A percentile compares a stretch with the other conserved stretches of the same genome.
Conservation (phyloP, 345 rosid species). For the Populus deltoides region DNA sequence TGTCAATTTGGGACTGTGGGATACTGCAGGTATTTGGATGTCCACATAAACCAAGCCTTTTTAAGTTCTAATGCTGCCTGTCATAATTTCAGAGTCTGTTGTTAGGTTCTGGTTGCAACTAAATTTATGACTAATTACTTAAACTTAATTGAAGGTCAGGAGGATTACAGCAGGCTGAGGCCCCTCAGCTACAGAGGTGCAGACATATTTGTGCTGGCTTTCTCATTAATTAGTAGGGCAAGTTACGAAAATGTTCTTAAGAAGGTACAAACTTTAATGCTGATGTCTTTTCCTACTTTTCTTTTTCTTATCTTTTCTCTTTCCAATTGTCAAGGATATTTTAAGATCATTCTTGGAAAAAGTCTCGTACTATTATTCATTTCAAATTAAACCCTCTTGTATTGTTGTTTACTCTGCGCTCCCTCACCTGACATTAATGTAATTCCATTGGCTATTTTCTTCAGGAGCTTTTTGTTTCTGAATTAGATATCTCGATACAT, state of each 20-base stretch:
- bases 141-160: conserved; percentile 64
- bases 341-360: conserved; percentile 19
- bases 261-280: conserved; percentile 54
- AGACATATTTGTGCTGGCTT: conserved; percentile 84
- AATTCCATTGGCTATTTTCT: conserved; percentile 8
- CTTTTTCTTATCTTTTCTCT: neutral
- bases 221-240: conserved; percentile 88
- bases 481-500: neutral
- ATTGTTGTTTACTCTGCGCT: conserved; percentile 5
- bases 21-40: conserved; percentile 76
- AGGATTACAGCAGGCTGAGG: conserved; percentile 95
- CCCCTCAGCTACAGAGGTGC: conserved; percentile 99
- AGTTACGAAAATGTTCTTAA: conserved; percentile 95
- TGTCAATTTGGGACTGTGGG: conserved; percentile 98
- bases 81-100: neutral
- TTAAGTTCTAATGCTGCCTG: conserved; percentile 1
- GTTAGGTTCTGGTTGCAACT: conserved; percentile 5
- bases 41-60: neutral
- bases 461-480: neutral
- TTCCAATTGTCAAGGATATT: conserved; percentile 16
- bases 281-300: conserved; percentile 1
- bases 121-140: conserved; percentile 9
- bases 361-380: neutral
- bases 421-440: neutral
- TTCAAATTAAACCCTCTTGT: conserved; percentile 18